Percentiles rank a stretch among this genome's conserved stretches.
phyloP scores from a whole-genome alignment of 2,329 filamentous ascomycete species.

The Diaporthe batatas region DNA sequence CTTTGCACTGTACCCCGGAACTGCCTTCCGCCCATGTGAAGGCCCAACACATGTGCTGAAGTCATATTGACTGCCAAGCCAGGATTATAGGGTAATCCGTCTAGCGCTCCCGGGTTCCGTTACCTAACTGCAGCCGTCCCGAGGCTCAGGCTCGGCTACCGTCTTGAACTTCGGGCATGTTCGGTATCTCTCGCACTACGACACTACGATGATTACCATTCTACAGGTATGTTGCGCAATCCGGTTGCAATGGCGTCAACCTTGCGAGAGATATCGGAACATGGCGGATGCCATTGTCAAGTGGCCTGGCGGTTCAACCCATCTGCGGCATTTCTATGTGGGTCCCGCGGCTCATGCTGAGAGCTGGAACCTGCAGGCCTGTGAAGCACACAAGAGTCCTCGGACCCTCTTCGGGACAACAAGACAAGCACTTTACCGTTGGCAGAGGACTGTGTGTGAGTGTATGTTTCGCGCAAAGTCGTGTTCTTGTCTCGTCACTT shows the following conservation, averaged over 20 bases:
- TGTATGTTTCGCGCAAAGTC: neutral
- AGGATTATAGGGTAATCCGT: neutral
- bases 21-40: constrained; percentile 5
- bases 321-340: constrained; percentile 26
- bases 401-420: constrained; percentile 14
- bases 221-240: neutral
- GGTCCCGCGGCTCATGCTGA: constrained; percentile 19
- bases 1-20: neutral
- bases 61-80: constrained; percentile 8
- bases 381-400: constrained; percentile 19
- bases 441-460: neutral
- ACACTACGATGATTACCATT: neutral
- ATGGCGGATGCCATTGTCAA: neutral
- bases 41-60: constrained; percentile 1
- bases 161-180: neutral
- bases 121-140: constrained; percentile 14
- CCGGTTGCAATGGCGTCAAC: constrained; percentile 3
- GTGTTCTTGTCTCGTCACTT: constrained; percentile 33
- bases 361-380: constrained; percentile 5
- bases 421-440: neutral
- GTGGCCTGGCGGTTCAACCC: neutral
- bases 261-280: neutral
- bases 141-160: constrained; percentile 12
- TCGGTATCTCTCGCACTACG: neutral
- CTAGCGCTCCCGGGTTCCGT: neutral